Evolutionary conservation across 306 rosid species (phyloP).

Genomic region (Morella rubra): DNA sequence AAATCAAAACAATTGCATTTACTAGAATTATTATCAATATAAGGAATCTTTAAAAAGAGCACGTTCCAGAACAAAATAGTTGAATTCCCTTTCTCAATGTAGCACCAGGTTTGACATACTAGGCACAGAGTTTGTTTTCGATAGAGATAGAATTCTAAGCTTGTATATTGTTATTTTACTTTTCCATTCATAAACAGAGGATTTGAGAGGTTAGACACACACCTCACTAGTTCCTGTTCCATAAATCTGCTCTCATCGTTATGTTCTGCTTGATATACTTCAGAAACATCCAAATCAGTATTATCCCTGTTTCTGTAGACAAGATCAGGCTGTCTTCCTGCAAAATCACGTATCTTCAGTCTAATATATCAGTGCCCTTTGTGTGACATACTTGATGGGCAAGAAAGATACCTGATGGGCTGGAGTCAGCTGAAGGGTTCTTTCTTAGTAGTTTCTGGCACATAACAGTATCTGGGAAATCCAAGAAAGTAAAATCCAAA

Average conservation of each 20-base stretch:
- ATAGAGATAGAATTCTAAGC: neutral
- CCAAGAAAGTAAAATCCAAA: slow-evolving; percentile 29
- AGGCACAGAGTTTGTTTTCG: neutral
- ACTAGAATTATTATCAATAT: no score
- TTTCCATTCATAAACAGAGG: neutral
- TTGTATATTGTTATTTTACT: neutral
- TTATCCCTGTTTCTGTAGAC: slow-evolving; percentile 19
- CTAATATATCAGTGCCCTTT: slow-evolving; percentile 1
- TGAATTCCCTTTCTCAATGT: no score
- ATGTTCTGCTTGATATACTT: slow-evolving; percentile 44
- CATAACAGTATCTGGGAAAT: slow-evolving; percentile 44
- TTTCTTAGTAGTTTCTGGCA: slow-evolving; percentile 49
- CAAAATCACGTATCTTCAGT: slow-evolving; percentile 15
- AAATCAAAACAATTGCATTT: no score
- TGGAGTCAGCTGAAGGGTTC: slow-evolving; percentile 3
- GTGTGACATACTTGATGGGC: neutral
- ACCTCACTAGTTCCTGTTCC: slow-evolving; percentile 26
- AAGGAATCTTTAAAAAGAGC: no score
- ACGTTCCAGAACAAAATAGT: no score
- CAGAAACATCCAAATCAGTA: slow-evolving; percentile 37
- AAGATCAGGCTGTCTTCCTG: slow-evolving; percentile 35
- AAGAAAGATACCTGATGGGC: slow-evolving; percentile 36
- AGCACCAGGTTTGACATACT: neutral
- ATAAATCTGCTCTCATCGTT: slow-evolving; percentile 26
- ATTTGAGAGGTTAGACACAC: slow-evolving; percentile 51